These are phyloP conservation scores for Arthrobotrys iridis DNA, from an alignment of 2,329 filamentous ascomycete genomes.

Conservation along the genomic window DNA sequence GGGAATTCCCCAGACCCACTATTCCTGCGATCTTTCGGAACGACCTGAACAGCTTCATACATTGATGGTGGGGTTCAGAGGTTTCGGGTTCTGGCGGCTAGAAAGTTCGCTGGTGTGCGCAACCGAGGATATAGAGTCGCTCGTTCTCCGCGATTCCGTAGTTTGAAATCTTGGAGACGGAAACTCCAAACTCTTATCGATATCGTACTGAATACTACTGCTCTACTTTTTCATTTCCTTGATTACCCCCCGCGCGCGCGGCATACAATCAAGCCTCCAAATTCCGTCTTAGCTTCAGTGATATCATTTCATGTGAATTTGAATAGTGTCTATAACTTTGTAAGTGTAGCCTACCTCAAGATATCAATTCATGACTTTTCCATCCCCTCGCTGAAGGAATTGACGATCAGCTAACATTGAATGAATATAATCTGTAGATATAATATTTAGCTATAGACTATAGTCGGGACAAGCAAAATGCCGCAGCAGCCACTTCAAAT, in stretches of 20 bases:
- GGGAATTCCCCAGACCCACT: slow-evolving; percentile 4
- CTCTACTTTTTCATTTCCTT: no score
- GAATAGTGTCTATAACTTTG: no score
- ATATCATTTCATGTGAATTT: no score
- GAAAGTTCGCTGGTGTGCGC: slow-evolving; percentile 1
- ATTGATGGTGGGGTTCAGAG: not conserved
- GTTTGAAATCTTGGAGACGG: not conserved
- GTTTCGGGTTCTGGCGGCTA: slow-evolving; percentile 13
- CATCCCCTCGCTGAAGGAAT: no score
- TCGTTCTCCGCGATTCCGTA: not conserved
- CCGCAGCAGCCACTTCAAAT: slow-evolving; percentile 61
- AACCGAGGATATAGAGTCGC: slow-evolving; percentile 40
- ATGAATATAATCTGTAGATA: no score
- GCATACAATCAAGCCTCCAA: no score
- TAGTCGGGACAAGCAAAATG: slow-evolving; percentile 60
- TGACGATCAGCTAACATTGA: no score
- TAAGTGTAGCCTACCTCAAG: no score
- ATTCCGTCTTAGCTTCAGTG: no score
- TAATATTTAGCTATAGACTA: no score
- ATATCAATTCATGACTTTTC: no score
- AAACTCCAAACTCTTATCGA: not conserved
- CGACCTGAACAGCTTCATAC: slow-evolving; percentile 5
- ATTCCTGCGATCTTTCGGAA: slow-evolving; percentile 31
- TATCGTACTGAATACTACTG: not conserved
- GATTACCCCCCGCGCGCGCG: not conserved